Percentiles rank a stretch among this genome's conserved stretches.
phyloP scores from a whole-genome alignment of 2,329 filamentous ascomycete species.

The Colletotrichum sp. region DNA sequence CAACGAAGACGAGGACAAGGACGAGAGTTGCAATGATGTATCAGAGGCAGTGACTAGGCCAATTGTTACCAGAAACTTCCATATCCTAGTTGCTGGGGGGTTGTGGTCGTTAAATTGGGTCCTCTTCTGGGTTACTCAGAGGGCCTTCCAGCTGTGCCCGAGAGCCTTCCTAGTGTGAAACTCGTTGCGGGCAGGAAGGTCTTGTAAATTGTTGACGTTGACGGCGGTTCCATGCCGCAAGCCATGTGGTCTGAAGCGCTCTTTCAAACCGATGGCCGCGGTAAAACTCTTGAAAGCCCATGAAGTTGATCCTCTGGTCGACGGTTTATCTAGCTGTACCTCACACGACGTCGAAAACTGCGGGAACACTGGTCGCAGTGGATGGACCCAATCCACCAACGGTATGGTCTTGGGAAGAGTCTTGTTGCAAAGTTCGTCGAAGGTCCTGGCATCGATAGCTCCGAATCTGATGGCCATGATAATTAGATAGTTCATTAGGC shows the following conservation, averaged over 20 bases:
- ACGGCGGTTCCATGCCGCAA: neutral
- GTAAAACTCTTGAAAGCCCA: neutral
- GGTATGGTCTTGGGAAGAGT: no score
- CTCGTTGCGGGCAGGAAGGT: accelerated
- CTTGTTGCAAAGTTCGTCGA: no score
- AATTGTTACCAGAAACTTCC: no score
- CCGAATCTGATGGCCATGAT: no score
- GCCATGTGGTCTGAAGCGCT: neutral
- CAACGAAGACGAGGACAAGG: neutral
- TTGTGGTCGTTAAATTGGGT: neutral
- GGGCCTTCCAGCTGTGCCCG: neutral
- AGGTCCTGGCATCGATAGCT: accelerated
- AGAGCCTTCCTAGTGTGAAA: neutral
- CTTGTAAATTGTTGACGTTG: accelerated
- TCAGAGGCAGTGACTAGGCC: neutral
- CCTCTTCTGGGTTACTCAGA: neutral
- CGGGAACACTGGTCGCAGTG: no score
- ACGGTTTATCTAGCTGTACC: neutral
- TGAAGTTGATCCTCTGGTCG: neutral
- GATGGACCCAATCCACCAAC: no score
- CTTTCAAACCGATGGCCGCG: neutral
- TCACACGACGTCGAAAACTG: neutral
- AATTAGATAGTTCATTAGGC: no score
- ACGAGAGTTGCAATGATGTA: neutral
- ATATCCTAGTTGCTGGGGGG: neutral